Base-by-base conservation (phyloP, 805 yeast genomes). In the Suhomyces vadensis region DNA sequence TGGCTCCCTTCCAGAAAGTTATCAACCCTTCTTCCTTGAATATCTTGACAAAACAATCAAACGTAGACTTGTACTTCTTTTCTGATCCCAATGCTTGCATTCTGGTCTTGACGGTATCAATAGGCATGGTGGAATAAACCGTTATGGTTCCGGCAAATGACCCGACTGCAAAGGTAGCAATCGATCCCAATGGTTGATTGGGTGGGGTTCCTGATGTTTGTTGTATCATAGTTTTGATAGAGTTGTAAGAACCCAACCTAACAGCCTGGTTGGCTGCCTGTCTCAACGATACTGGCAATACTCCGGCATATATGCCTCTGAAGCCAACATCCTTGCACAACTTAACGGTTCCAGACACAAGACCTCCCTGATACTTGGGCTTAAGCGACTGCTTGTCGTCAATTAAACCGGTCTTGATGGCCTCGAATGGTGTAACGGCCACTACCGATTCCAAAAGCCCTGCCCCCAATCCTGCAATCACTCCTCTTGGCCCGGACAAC, bases 1-100 rank as follows among this genome's bases (percentile, higher is more conserved):
- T 94, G 26, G 98, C 96, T 49, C 99, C 99, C 67, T 88, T 88
- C 99, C 99, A 92, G 69, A 90, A 89, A 4, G 97, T 86, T 58
- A 79, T 70, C 51, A 91, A 69, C 7, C 99, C 99, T 68, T 92
- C 99, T 43, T 92, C 85, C 58, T 72, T 83, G 64, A 86, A 85
- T 41, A 94, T 83, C 50, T 78, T 82, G 14, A 69, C 78, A 56
- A 95, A 91, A 66, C 98, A 92, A 67, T 92, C 79, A 31, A 85
- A 16, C 0, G 97, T 91, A 37, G 90, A 80, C 1, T 77, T 63
- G 67, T 92, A 94, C 57, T 76, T 66, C 54, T 76, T 74, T 40
- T 77, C 76, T 6, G 96, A 87, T 26, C 87, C 91, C 52, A 92
- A 75, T 16, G 96, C 84, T 71, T 92, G 99, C 97, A 92, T 92